Base-by-base conservation (phyloP, 352 stramenopile genomes). In the Discostella stelligera region DNA sequence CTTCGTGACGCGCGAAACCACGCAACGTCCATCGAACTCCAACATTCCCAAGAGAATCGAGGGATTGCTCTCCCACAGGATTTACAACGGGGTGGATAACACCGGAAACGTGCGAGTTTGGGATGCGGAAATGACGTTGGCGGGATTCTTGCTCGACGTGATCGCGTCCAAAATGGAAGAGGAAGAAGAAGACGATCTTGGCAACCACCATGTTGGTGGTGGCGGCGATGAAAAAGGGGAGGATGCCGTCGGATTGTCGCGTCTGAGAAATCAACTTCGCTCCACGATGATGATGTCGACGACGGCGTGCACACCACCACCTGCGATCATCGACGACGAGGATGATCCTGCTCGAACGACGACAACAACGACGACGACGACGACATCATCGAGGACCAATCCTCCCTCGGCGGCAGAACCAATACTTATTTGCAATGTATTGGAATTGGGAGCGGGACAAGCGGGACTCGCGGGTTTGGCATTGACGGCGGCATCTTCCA, bases 21-120 rank as follows among this genome's bases (percentile, higher is more conserved):
- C 59, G n/a, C 62, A 68, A 55, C 50, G 25, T n/a, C 32, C 16
- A 63, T 49, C 39, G 48, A 66, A 61, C 3, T 41, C 48, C 21
- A 71, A 60, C 41, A 27, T 70, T n/a, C 55, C 64, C 25, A 30
- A 61, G 30, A 69, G 61, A 53, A 21, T 74, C 0, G 53, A 84
- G 50, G 75, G 82, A 58, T 65, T 91, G 23, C 41, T 87, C 32
- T 86, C 77, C 46, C 83, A 91, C 70, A 72, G 75, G n/a, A 82
- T 73, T 46, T 55, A 87, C 63, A 44, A 44, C 13, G 83, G 80
- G 10, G 83, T 93, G 3, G 88, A 93, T 56, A 93, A 93, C 71
- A 93, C 88, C 3, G 83, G 84, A n/a, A 90, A 91, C 53, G 77
- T 89, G 14, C 71, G 88, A 66, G 84, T 93, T 23, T 93, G 88